Conservation (phyloP, 768 basidiomycete species). For the Mycena filopes region DNA sequence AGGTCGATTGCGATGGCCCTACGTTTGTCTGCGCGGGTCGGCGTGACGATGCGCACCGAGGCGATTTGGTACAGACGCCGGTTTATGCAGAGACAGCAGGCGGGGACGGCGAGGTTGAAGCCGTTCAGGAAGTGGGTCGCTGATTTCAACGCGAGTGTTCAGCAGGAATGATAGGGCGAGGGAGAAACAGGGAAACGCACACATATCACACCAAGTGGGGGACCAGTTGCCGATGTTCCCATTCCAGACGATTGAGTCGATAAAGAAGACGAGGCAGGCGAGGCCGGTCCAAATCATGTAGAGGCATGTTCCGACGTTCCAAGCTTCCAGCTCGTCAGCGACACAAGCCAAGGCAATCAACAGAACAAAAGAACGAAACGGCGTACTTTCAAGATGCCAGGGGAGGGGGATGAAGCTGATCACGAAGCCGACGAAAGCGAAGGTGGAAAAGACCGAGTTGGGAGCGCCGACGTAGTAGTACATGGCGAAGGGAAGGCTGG, state of each 20-base stretch:
- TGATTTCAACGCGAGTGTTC: too few species aligned
- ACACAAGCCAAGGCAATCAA: too few species aligned
- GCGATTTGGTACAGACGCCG: conserved; percentile 61
- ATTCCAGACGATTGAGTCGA: conserved; percentile 67
- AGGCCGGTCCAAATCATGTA: conserved; percentile 58
- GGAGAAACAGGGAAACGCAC: conserved; percentile 45
- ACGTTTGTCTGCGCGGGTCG: conserved; percentile 36
- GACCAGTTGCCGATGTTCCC: conserved; percentile 49
- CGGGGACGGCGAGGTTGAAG: conserved; percentile 48
- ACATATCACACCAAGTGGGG: conserved; percentile 75
- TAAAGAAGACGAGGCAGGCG: conserved; percentile 51
- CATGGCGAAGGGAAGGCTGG: too few species aligned
- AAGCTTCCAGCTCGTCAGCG: too few species aligned
- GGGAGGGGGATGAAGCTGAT: background rate
- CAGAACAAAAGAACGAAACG: too few species aligned
- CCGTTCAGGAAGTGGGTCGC: conserved; percentile 51
- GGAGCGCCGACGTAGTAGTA: background rate
- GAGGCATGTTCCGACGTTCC: conserved; percentile 59
- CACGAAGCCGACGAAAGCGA: background rate
- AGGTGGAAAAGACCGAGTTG: background rate
- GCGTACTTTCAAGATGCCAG: background rate
- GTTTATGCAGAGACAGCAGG: conserved; percentile 58
- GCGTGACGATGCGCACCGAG: conserved; percentile 42
- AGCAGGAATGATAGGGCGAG: too few species aligned
- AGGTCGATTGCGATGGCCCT: conserved; percentile 25